phyloP scores from a whole-genome alignment of 768 basidiomycete genomes.

The Boletus rufocinnamomeus region DNA sequence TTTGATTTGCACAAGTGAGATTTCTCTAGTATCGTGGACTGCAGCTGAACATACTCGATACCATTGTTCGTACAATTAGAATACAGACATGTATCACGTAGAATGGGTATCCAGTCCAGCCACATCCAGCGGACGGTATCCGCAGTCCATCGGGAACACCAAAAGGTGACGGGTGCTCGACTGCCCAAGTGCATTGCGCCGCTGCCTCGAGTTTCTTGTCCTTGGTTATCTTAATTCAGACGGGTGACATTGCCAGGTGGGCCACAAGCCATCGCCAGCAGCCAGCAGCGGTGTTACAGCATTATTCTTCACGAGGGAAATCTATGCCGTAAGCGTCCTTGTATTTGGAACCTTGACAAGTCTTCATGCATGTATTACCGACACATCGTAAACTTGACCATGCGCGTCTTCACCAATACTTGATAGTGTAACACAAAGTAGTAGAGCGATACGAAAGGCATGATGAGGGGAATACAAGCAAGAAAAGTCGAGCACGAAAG shows the following conservation, averaged over 20 bases:
- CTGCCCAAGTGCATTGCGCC: conserved; percentile 1
- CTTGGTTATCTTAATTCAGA: conserved; percentile 29
- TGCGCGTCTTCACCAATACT: conserved; percentile 39
- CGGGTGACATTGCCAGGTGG: background rate
- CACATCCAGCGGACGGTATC: conserved; percentile 4
- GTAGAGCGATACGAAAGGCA: conserved; percentile 48
- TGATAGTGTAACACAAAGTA: conserved; percentile 48
- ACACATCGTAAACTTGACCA: conserved; percentile 40
- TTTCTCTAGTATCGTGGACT: background rate
- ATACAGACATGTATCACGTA: conserved; percentile 7
- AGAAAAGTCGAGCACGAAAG: conserved; percentile 56
- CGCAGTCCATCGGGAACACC: conserved; percentile 1
- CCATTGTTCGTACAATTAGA: background rate
- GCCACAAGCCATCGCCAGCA: conserved; percentile 11
- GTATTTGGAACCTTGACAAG: conserved; percentile 25
- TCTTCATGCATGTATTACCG: conserved; percentile 41
- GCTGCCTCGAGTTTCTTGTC: conserved; percentile 15
- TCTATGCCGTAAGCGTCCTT: conserved; percentile 15
- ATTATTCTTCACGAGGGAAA: conserved; percentile 21
- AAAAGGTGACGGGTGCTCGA: background rate
- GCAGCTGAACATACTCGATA: background rate
- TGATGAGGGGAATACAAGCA: conserved; percentile 40
- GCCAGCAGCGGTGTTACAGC: conserved; percentile 1
- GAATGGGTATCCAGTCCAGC: background rate
- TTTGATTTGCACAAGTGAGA: background rate